Evolutionary conservation across 441 rosid genomes (phyloP), one percentile per base, ranked within the genome.

Genomic region (Raphanus hybrid): DNA sequence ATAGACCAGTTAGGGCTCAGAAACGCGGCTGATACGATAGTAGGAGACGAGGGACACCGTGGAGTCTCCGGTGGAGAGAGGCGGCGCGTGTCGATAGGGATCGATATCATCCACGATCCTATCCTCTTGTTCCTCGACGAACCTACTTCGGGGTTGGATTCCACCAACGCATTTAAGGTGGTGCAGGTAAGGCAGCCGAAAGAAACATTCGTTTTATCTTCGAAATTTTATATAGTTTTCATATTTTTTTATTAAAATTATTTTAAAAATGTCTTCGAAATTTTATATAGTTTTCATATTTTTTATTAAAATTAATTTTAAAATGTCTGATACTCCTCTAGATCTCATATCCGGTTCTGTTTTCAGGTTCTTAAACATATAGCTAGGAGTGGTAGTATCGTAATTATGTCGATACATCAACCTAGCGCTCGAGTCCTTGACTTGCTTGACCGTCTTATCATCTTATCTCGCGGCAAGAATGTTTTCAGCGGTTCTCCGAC

Each of bases 41-140:
- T 93, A 0, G 98, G 94, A 3, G 90, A 93, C 23, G 90, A 91
- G 70, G 95, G 97, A 12, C 85, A 82, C 41, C 84, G 95, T 82
- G 95, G 98, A 52, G 93, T 93, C 11, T 90, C 98, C 0, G 97
- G 97, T 16, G 98, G 97, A 32, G 96, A 93, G 50, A 14, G 94
- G 8, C 74, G 94, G 48, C 85, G 97, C 45, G 96, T 93, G 18
- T 91, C 96, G 0, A 93, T 92, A 1, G 97, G 96, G 58, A 88
- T 88, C 12, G 97, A 92, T 70, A 89, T 92, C 1, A 92, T 93
- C 59, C 97, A 92, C 32, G 91, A 92, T 72, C 97, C 97, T 7
- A 82, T 92, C 0, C 72, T 91, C 71, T 62, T 93, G 75, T 93
- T 93, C 71, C 94, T 93, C 0, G 96, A 93, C 50, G 97, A 92